phyloP scores from a whole-genome alignment of 768 basidiomycete genomes.

The Rhizopogon salebrosus region DNA sequence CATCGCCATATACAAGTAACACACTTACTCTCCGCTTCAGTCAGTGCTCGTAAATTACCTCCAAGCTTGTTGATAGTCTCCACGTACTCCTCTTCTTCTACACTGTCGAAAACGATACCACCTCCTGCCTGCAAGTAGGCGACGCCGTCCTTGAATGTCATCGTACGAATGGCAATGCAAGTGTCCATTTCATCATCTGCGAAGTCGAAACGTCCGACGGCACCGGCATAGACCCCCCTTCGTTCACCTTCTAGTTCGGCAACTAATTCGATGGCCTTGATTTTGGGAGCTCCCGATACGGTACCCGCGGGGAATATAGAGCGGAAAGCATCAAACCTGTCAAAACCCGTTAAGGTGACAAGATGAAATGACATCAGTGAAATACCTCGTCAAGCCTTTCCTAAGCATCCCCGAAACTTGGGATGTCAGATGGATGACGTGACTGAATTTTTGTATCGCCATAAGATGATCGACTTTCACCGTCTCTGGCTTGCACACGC shows the following conservation, averaged over 20 bases:
- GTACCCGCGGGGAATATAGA: constrained; percentile 99
- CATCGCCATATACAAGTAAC: neutral
- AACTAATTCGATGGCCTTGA: constrained; percentile 94
- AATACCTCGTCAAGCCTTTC: constrained; percentile 76
- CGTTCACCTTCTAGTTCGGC: constrained; percentile 82
- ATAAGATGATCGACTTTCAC: constrained; percentile 96
- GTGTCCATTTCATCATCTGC: constrained; percentile 94
- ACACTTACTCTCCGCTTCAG: constrained; percentile 80
- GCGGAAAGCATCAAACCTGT: constrained; percentile 94
- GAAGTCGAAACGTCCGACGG: constrained; percentile 97
- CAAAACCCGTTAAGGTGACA: constrained; percentile 4
- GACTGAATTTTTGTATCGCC: constrained; percentile 91
- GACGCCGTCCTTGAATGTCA: constrained; percentile 91
- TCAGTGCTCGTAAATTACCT: constrained; percentile 81
- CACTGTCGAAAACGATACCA: constrained; percentile 94
- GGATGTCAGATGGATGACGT: constrained; percentile 96
- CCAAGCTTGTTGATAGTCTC: constrained; percentile 95
- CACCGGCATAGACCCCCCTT: constrained; percentile 94
- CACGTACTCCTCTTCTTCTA: constrained; percentile 94
- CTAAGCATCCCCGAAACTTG: constrained; percentile 87
- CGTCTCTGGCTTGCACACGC: constrained; percentile 90
- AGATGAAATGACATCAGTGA: neutral
- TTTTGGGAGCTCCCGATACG: constrained; percentile 97
- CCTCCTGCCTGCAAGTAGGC: constrained; percentile 95
- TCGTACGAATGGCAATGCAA: constrained; percentile 97